These are phyloP conservation scores for Pichia scutulata DNA, from an alignment of 805 yeast genomes.

Conservation along the genomic window DNA sequence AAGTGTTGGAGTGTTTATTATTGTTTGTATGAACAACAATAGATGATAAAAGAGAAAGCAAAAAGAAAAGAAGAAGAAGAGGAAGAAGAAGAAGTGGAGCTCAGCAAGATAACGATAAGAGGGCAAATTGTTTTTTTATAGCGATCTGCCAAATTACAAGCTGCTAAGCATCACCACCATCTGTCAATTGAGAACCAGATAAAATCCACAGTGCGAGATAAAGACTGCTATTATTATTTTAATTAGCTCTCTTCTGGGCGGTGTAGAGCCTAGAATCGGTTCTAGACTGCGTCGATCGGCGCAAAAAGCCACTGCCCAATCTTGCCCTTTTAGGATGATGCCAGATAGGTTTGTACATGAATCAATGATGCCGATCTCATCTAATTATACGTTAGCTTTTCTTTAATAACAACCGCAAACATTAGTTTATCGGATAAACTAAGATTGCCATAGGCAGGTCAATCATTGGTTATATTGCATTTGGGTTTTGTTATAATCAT, in stretches of 20 bases:
- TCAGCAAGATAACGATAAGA: not conserved
- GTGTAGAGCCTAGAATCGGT: no score
- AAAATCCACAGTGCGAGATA: not conserved
- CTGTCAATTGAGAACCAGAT: not conserved
- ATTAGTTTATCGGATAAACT: not conserved
- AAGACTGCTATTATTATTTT: no score
- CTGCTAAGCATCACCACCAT: no score
- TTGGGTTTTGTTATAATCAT: not conserved
- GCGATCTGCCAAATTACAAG: not conserved
- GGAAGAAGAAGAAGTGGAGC: not conserved
- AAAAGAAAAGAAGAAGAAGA: not conserved
- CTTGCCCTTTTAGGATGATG: not conserved
- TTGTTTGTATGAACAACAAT: not conserved
- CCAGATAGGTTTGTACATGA: not conserved
- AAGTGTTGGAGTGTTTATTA: not conserved
- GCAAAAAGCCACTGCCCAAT: not conserved
- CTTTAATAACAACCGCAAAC: not conserved
- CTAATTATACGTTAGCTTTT: no score
- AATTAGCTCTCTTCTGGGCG: not conserved
- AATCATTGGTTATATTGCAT: not conserved
- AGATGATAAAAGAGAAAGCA: not conserved
- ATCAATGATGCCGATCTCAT: not conserved
- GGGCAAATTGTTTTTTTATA: not conserved
- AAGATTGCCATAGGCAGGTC: not conserved
- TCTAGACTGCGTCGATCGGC: not conserved